Evolutionary conservation across 2,329 filamentous ascomycete genomes (phyloP).

Genomic region (Allantophomopsis lycopodina): DNA sequence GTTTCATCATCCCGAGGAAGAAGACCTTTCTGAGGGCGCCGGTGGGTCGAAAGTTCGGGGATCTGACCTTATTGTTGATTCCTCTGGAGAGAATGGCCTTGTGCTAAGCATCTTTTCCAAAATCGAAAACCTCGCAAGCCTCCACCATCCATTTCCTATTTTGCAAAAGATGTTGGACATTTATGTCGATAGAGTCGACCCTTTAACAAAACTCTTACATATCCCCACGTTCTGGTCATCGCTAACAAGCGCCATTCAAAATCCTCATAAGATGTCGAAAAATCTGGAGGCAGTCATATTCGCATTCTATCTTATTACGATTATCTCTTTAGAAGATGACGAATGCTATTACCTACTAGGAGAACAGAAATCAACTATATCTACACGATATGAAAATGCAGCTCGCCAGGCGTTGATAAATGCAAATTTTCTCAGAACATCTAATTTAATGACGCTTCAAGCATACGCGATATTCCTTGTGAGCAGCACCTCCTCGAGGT

Average conservation of each 20-base stretch:
- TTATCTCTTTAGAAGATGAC: slow-evolving; percentile 35
- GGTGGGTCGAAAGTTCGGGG: too few species aligned
- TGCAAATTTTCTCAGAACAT: slow-evolving; percentile 48
- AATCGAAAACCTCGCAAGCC: slow-evolving; percentile 27
- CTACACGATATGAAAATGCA: slow-evolving; percentile 40
- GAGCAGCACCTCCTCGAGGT: slow-evolving; percentile 12
- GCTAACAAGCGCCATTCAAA: slow-evolving; percentile 46
- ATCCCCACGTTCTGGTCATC: slow-evolving; percentile 53
- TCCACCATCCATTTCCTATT: slow-evolving; percentile 45
- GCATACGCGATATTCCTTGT: slow-evolving; percentile 55
- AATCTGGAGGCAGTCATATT: slow-evolving; percentile 49
- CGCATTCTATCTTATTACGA: slow-evolving; percentile 39
- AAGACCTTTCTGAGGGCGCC: too few species aligned
- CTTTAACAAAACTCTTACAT: slow-evolving; percentile 59
- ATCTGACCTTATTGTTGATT: slow-evolving; percentile 7
- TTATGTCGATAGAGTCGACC: slow-evolving; percentile 63
- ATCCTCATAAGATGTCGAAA: slow-evolving; percentile 37
- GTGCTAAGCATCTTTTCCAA: slow-evolving; percentile 6
- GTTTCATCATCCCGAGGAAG: too few species aligned
- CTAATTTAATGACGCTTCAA: slow-evolving; percentile 51
- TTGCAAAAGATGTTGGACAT: slow-evolving; percentile 59
- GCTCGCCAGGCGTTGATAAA: slow-evolving; percentile 52
- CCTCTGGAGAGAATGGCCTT: slow-evolving; percentile 18
- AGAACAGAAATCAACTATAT: slow-evolving; percentile 34
- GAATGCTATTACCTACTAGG: slow-evolving; percentile 37